Evolutionary conservation across 345 rosid genomes (phyloP).

Genomic region (Citrus cavaleriei): DNA sequence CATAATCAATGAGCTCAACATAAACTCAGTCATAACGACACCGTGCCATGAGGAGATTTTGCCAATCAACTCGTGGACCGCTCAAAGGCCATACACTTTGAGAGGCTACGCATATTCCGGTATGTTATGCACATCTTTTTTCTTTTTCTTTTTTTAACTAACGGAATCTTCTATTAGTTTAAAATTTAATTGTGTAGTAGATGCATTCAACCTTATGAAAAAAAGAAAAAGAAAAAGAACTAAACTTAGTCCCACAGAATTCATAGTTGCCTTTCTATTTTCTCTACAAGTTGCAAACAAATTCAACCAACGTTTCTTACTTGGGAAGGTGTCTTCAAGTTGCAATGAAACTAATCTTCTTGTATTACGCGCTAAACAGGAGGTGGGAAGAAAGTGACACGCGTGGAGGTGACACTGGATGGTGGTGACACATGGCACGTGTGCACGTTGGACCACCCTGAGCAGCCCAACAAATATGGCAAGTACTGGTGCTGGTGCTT

Average conservation of each 20-base stretch:
- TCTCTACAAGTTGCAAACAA: not conserved
- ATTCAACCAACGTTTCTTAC: not conserved
- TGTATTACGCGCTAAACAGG: slow-evolving; percentile 32
- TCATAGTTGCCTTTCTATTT: not conserved
- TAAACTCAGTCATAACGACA: slow-evolving; percentile 89
- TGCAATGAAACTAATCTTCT: slow-evolving; percentile 10
- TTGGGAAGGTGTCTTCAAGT: not conserved
- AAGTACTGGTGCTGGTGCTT: slow-evolving; percentile 98
- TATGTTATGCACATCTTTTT: slow-evolving; percentile 9
- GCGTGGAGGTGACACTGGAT: slow-evolving; percentile 88
- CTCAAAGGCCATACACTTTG: slow-evolving; percentile 74
- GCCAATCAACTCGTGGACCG: slow-evolving; percentile 79
- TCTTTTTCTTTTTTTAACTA: not conserved
- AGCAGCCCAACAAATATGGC: slow-evolving; percentile 69
- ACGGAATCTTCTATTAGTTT: not conserved
- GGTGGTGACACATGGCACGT: slow-evolving; percentile 94
- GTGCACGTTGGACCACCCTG: slow-evolving; percentile 68
- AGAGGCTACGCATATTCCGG: slow-evolving; percentile 91
- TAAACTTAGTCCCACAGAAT: not conserved
- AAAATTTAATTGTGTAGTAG: no score
- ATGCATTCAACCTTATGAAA: no score
- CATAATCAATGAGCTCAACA: slow-evolving; percentile 79
- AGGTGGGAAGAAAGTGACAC: slow-evolving; percentile 91
- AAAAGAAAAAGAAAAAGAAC: not conserved
- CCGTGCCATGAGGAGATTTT: slow-evolving; percentile 80